A percentile compares a stretch with the other conserved stretches of the same genome.
Conservation (phyloP, 2,329 filamentous ascomycete genomes). For the Pyrenochaeta sp. region DNA sequence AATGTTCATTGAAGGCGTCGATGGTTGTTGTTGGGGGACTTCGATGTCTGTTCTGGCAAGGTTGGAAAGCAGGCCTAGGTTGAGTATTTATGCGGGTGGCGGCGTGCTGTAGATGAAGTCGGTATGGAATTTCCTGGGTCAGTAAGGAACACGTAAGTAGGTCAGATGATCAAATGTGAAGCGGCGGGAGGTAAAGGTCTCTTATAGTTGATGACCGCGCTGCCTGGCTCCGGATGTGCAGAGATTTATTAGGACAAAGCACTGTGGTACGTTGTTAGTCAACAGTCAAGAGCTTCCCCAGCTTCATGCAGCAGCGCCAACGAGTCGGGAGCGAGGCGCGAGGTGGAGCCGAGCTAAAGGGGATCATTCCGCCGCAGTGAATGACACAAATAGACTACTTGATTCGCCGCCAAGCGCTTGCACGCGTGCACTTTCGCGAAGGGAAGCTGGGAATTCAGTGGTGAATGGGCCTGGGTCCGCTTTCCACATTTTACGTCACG, state of each 20-base stretch:
- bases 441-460: too few relatives aligned
- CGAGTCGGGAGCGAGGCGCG: conserved; percentile 31
- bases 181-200: conserved; percentile 13
- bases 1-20: conserved; percentile 52
- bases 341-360: conserved; percentile 29
- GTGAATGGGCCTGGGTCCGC: conserved; percentile 22
- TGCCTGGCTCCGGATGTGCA: conserved; percentile 20
- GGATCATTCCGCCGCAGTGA: conserved; percentile 28
- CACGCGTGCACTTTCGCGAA: conserved; percentile 29
- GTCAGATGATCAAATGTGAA: conserved; percentile 17
- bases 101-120: conserved; percentile 6
- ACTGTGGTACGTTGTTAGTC: conserved; percentile 43
- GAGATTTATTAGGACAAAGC: conserved; percentile 39
- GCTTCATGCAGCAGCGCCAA: conserved; percentile 33
- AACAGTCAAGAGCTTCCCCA: conserved; percentile 34
- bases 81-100: conserved; percentile 13
- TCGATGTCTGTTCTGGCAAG: conserved; percentile 17
- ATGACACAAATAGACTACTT: conserved; percentile 32
- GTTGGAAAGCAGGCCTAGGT: conserved; percentile 12
- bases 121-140: conserved; percentile 17
- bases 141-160: conserved; percentile 15
- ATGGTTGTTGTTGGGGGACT: conserved; percentile 13
- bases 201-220: conserved; percentile 36
- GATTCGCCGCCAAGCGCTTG: conserved; percentile 7
- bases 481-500: conserved; percentile 35